These are phyloP conservation scores for Spergularia azorica DNA, from an alignment of 179 eudicot genomes.

Conservation along the genomic window DNA sequence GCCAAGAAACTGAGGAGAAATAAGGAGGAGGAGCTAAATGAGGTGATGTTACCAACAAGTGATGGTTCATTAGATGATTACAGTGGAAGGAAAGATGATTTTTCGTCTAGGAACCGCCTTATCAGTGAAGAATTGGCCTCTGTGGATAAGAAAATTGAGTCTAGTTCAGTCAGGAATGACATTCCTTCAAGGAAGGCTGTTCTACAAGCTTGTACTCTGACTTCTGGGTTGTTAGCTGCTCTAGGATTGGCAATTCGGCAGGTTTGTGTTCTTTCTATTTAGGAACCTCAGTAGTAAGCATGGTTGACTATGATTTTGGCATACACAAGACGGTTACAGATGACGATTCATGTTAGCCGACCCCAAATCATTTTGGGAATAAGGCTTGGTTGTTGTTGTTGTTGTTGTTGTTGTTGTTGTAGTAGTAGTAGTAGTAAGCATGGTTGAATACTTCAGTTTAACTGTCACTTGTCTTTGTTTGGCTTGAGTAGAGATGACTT, in stretches of 20 bases:
- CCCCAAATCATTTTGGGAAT: no score
- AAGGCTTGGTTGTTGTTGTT: no score
- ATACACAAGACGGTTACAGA: no score
- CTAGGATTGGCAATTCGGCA: slow-evolving; percentile 69
- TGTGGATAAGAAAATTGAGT: slow-evolving; percentile 31
- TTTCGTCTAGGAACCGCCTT: slow-evolving; percentile 25
- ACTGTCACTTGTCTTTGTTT: no score
- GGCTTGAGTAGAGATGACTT: no score
- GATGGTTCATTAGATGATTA: slow-evolving; percentile 30
- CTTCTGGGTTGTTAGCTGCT: slow-evolving; percentile 76
- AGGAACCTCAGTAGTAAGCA: background rate
- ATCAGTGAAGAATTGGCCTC: slow-evolving; percentile 23
- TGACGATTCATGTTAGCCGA: no score
- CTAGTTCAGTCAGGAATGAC: slow-evolving; percentile 20
- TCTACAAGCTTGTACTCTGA: slow-evolving; percentile 75
- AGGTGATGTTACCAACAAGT: slow-evolving; percentile 26
- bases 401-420: no score
- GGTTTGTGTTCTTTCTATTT: slow-evolving; percentile 41
- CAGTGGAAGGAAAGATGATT: slow-evolving; percentile 25
- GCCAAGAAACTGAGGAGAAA: slow-evolving; percentile 51
- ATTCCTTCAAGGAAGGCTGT: slow-evolving; percentile 65
- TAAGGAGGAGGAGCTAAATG: slow-evolving; percentile 39
- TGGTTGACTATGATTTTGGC: no score
- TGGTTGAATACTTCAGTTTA: no score
- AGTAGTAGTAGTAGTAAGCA: no score